Conservation (phyloP, 2,329 filamentous ascomycete genomes). For the Acrodontium crateriforme region DNA sequence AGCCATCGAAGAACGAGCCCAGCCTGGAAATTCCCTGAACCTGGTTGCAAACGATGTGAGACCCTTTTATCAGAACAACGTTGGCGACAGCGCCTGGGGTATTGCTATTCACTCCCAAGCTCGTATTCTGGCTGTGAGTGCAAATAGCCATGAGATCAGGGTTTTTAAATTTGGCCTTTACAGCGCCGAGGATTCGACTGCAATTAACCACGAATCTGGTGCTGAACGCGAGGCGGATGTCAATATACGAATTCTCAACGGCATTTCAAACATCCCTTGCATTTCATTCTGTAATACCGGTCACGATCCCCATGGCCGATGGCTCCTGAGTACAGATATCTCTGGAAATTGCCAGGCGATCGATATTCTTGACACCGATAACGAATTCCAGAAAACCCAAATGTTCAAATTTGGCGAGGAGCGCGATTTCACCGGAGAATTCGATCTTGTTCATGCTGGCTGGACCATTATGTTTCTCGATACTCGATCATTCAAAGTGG, state of each 20-base stretch:
- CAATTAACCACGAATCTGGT: slow-evolving; percentile 2
- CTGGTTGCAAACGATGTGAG: slow-evolving; percentile 29
- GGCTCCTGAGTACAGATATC: slow-evolving; percentile 46
- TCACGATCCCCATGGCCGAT: slow-evolving; percentile 39
- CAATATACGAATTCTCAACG: slow-evolving; percentile 19
- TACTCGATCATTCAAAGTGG: slow-evolving; percentile 19
- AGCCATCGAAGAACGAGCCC: slow-evolving; percentile 22
- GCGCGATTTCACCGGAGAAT: slow-evolving; percentile 6
- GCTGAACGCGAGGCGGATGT: slow-evolving; percentile 10
- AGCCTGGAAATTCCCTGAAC: slow-evolving; percentile 12
- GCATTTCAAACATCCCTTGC: slow-evolving; percentile 39
- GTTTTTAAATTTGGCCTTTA: slow-evolving; percentile 47
- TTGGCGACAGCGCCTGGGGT: slow-evolving; percentile 75
- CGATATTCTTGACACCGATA: slow-evolving; percentile 17
- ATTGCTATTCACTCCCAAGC: slow-evolving; percentile 66
- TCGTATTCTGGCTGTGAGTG: slow-evolving; percentile 73
- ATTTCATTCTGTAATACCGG: slow-evolving; percentile 46
- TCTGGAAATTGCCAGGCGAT: slow-evolving; percentile 18
- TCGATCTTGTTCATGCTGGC: slow-evolving; percentile 20
- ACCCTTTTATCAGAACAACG: slow-evolving; percentile 62
- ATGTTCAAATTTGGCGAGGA: slow-evolving; percentile 13
- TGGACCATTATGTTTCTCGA: slow-evolving; percentile 27
- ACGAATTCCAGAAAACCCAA: slow-evolving; percentile 9
- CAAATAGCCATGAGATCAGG: slow-evolving; percentile 51
- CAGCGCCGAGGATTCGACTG: slow-evolving; percentile 11